These are phyloP conservation scores for Fusarium metavorans DNA, from an alignment of 2,329 filamentous ascomycete genomes.

Conservation along the genomic window DNA sequence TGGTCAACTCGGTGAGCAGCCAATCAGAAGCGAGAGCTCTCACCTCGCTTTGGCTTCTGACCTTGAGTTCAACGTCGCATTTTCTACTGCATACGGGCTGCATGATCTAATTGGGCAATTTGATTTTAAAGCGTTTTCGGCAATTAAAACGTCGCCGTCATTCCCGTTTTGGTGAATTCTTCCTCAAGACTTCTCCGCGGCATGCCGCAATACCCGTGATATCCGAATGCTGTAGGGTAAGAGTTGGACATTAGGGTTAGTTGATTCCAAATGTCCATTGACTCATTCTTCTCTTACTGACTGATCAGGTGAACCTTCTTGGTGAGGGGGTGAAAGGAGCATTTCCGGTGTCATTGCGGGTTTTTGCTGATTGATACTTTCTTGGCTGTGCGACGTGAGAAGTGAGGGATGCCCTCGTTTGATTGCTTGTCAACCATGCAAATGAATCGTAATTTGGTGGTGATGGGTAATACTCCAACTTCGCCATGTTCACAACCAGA, in stretches of 20 bases:
- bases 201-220: background rate
- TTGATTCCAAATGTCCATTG: background rate
- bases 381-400: background rate
- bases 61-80: constrained; percentile 8
- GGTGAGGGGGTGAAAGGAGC: background rate
- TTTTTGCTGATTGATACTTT: background rate
- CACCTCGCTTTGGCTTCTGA: background rate
- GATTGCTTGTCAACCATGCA: background rate
- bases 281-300: background rate
- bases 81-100: background rate
- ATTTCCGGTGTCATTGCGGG: background rate
- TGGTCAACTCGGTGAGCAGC: background rate
- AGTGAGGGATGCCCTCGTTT: background rate
- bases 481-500: background rate
- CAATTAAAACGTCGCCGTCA: background rate
- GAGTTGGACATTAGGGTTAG: background rate
- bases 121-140: background rate
- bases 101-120: background rate
- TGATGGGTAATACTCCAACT: background rate
- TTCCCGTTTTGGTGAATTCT: background rate
- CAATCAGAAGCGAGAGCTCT: constrained; percentile 33
- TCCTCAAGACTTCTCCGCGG: background rate
- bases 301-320: background rate
- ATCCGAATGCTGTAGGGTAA: background rate
- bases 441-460: background rate